Percentiles rank a stretch among this genome's conserved stretches.
Evolutionary conservation across 371 early-diverging fungal genomes (phyloP).

Genomic region (Chytridiales sp.): DNA sequence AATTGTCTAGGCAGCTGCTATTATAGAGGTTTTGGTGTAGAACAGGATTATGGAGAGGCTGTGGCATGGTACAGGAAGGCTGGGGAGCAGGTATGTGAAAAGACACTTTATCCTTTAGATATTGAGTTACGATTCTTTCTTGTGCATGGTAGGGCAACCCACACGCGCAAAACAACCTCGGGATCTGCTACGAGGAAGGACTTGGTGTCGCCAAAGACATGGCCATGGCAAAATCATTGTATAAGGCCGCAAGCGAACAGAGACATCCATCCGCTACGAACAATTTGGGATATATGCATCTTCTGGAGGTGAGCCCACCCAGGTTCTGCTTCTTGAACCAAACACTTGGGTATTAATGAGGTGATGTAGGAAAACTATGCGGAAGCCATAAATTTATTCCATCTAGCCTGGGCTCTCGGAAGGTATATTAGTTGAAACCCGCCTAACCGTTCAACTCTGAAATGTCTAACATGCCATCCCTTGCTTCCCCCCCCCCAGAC

Average conservation of each 20-base stretch:
- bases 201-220: slow-evolving; percentile 46
- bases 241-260: slow-evolving; percentile 46
- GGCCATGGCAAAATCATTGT: slow-evolving; percentile 42
- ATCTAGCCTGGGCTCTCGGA: slow-evolving; percentile 43
- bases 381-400: slow-evolving; percentile 42
- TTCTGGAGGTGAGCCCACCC: slow-evolving; percentile 34
- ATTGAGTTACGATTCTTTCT: slow-evolving; percentile 16
- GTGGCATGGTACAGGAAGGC: slow-evolving; percentile 45
- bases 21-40: slow-evolving; percentile 49
- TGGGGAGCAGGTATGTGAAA: slow-evolving; percentile 40
- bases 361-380: slow-evolving; percentile 28
- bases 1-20: slow-evolving; percentile 48
- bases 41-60: slow-evolving; percentile 46
- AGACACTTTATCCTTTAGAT: slow-evolving; percentile 9
- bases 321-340: background rate
- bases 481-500: no score
- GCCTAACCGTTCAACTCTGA: background rate
- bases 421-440: slow-evolving; percentile 20
- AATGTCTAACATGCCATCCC: background rate
- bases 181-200: slow-evolving; percentile 61
- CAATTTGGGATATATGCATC: slow-evolving; percentile 49
- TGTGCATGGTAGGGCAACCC: slow-evolving; percentile 35
- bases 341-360: background rate
- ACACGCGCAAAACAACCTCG: slow-evolving; percentile 56
- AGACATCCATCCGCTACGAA: slow-evolving; percentile 48